Evolutionary conservation across 495 filamentous ascomycete species (phyloP).

Genomic region (Immersiella caudata): DNA sequence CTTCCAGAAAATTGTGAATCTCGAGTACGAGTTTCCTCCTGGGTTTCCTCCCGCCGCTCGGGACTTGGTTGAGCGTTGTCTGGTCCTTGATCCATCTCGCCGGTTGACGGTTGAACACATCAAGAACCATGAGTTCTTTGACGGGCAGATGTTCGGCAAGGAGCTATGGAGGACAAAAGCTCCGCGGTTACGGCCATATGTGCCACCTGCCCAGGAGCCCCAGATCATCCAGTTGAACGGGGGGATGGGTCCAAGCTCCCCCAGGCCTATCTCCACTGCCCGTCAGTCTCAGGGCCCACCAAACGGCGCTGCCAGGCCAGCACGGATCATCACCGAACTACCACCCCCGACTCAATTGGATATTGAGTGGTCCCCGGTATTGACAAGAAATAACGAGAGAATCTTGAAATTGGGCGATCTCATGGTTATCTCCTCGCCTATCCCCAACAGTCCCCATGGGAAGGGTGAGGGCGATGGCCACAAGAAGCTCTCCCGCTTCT

Average conservation of each 20-base stretch:
- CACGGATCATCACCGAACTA: constrained; percentile 90
- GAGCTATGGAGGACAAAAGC: constrained; percentile 89
- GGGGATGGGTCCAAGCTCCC: constrained; percentile 43
- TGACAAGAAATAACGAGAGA: constrained; percentile 87
- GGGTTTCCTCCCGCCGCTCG: constrained; percentile 88
- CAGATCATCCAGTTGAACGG: constrained; percentile 80
- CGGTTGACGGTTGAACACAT: constrained; percentile 95
- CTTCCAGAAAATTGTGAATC: constrained; percentile 94
- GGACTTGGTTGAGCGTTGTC: constrained; percentile 87
- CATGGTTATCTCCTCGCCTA: constrained; percentile 75
- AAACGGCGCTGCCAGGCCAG: constrained; percentile 61
- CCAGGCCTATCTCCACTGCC: constrained; percentile 54
- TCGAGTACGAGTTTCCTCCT: constrained; percentile 91
- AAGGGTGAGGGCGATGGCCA: constrained; percentile 56
- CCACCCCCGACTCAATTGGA: constrained; percentile 95
- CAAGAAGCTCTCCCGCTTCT: constrained; percentile 91
- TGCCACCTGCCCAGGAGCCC: constrained; percentile 75
- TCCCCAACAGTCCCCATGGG: constrained; percentile 69
- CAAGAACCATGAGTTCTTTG: constrained; percentile 96
- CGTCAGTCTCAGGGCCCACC: constrained; percentile 45
- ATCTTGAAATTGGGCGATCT: constrained; percentile 94
- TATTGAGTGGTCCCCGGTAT: constrained; percentile 97
- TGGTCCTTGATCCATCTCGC: constrained; percentile 86
- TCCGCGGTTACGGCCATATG: constrained; percentile 84
- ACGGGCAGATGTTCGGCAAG: constrained; percentile 83